Conservation (phyloP, 192 early-diverging fungal species). For the Diversispora eburnea region DNA sequence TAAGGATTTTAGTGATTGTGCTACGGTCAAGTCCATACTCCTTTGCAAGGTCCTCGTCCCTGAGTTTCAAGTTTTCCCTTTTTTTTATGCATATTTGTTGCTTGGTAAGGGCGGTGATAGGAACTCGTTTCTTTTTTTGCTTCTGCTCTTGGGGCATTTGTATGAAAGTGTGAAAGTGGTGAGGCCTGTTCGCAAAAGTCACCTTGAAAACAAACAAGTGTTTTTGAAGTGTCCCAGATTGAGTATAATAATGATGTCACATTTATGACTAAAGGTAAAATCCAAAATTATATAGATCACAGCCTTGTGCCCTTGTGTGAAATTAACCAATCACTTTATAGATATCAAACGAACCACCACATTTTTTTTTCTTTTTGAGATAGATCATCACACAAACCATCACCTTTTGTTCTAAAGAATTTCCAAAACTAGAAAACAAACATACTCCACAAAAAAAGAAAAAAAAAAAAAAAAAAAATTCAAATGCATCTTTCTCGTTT, state of each 20-base stretch:
- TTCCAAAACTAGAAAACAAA: slow-evolving; percentile 9
- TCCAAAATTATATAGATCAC: neutral
- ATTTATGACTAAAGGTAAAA: neutral
- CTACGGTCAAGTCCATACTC: slow-evolving; percentile 29
- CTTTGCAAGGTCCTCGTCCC: slow-evolving; percentile 28
- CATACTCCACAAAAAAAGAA: slow-evolving; percentile 5
- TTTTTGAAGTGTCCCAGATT: slow-evolving; percentile 13
- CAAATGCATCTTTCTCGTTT: neutral
- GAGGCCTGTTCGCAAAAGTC: slow-evolving; percentile 20
- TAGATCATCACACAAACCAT: neutral
- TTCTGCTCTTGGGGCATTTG: slow-evolving; percentile 31
- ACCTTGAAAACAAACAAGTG: slow-evolving; percentile 23
- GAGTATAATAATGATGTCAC: slow-evolving; percentile 3
- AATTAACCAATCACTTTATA: neutral
- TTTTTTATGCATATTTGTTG: slow-evolving; percentile 29
- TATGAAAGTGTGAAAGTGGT: neutral
- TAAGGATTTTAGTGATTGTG: slow-evolving; percentile 29
- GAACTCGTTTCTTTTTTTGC: slow-evolving; percentile 29
- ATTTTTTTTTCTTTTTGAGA: no score
- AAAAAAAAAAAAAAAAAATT: neutral
- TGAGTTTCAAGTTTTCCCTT: slow-evolving; percentile 21
- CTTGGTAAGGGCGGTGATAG: slow-evolving; percentile 30
- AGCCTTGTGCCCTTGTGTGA: neutral
- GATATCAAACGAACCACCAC: no score
- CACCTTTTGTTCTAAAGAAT: slow-evolving; percentile 1